Evolutionary conservation across 2,329 filamentous ascomycete species (phyloP).

Genomic region (Tricladium varicosporioides): DNA sequence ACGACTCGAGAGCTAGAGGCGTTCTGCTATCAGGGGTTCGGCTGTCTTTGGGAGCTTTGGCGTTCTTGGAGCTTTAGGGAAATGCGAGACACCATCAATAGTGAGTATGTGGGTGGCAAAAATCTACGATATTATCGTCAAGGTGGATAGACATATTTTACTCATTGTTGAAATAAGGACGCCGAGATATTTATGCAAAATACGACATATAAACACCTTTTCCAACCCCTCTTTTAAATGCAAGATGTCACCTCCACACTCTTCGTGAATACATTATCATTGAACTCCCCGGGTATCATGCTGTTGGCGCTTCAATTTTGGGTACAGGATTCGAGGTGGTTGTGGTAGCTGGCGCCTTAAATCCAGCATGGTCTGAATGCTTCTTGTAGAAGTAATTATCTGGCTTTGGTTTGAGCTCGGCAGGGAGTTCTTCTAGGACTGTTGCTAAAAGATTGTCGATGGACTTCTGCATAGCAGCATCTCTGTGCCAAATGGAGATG

Average conservation of each 20-base stretch:
- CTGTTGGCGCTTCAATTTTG: slow-evolving; percentile 23
- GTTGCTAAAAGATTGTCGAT: slow-evolving; percentile 71
- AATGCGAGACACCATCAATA: background rate
- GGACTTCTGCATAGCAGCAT: slow-evolving; percentile 75
- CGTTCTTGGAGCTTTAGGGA: background rate
- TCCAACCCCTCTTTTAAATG: slow-evolving; percentile 7
- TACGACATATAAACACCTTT: slow-evolving; percentile 6
- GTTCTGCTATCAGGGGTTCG: no score
- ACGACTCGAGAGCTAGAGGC: no score
- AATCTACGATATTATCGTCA: background rate
- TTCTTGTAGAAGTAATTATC: slow-evolving; percentile 83
- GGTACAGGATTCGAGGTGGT: slow-evolving; percentile 24
- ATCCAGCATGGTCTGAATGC: slow-evolving; percentile 84
- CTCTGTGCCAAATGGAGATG: slow-evolving; percentile 91
- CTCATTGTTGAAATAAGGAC: slow-evolving; percentile 7
- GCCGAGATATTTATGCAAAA: slow-evolving; percentile 12
- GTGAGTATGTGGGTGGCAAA: background rate
- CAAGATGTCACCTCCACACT: background rate
- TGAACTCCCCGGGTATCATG: slow-evolving; percentile 13
- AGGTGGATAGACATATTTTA: background rate
- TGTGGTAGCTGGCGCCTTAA: slow-evolving; percentile 53
- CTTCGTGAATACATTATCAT: background rate
- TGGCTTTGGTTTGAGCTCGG: slow-evolving; percentile 68
- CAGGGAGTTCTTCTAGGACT: slow-evolving; percentile 70
- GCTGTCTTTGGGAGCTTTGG: background rate